These are phyloP conservation scores for Elongisporangium undulatum DNA, from an alignment of 352 stramenopile species.

Conservation along the genomic window DNA sequence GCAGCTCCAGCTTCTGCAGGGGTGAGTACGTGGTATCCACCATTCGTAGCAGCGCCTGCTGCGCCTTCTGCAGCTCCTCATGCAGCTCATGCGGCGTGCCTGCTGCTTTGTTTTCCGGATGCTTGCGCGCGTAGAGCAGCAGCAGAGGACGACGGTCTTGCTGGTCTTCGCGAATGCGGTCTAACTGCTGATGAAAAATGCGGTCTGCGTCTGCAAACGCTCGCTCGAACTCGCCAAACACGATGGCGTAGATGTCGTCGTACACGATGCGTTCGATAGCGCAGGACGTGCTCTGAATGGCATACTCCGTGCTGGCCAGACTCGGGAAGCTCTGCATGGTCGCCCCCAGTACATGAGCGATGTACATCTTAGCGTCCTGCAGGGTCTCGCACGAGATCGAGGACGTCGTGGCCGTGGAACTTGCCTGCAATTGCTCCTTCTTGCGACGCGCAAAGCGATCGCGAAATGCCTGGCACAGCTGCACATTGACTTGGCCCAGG, in stretches of 20 bases:
- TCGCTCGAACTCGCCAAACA: conserved; percentile 49
- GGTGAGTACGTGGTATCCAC: conserved; percentile 44
- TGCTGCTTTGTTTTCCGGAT: conserved; percentile 6
- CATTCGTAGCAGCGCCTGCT: conserved; percentile 37
- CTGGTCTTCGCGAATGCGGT: conserved; percentile 44
- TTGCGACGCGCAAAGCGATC: conserved; percentile 22
- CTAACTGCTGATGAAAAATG: conserved; percentile 41
- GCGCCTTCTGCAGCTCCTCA: conserved; percentile 36
- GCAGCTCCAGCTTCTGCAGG: conserved; percentile 55
- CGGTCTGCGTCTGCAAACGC: conserved; percentile 38
- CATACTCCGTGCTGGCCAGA: conserved; percentile 41
- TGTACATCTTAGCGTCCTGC: conserved; percentile 67
- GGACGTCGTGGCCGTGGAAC: conserved; percentile 6
- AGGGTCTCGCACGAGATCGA: conserved; percentile 33
- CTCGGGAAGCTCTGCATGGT: conserved; percentile 63
- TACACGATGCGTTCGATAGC: conserved; percentile 63
- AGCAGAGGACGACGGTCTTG: conserved; percentile 25
- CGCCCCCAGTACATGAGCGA: conserved; percentile 47
- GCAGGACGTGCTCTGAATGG: conserved; percentile 39
- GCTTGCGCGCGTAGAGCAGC: conserved; percentile 12
- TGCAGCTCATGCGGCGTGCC: conserved; percentile 10
- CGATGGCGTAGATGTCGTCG: conserved; percentile 56
- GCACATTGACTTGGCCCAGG: conserved; percentile 56
- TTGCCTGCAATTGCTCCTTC: conserved; percentile 8
- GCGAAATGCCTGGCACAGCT: conserved; percentile 47